Percentiles rank a stretch among this genome's conserved stretches.
These are phyloP conservation scores for Wickerhamiella bombiphila DNA, from an alignment of 805 yeast genomes.

Conservation along the genomic window DNA sequence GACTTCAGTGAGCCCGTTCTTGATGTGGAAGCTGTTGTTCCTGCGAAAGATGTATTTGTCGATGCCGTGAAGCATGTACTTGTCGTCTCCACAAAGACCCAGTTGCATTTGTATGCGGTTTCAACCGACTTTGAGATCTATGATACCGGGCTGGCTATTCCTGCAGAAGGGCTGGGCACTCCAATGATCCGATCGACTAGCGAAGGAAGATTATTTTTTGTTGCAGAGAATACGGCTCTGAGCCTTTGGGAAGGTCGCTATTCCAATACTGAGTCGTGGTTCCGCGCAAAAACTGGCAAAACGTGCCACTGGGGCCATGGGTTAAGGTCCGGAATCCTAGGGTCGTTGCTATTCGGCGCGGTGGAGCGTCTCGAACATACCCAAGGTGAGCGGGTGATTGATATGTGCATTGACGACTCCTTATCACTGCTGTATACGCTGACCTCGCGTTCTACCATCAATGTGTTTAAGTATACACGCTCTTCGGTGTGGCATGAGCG, in stretches of 20 bases:
- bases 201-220: slow-evolving; percentile 66
- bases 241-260: slow-evolving; percentile 83
- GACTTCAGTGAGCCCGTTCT: slow-evolving; percentile 66
- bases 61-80: slow-evolving; percentile 59
- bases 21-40: slow-evolving; percentile 63
- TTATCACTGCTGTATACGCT: slow-evolving; percentile 68
- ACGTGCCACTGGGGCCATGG: slow-evolving; percentile 64
- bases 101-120: slow-evolving; percentile 63
- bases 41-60: slow-evolving; percentile 68
- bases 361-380: not conserved
- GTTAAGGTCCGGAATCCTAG: slow-evolving; percentile 23
- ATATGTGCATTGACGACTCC: slow-evolving; percentile 59
- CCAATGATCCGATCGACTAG: slow-evolving; percentile 48
- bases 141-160: slow-evolving; percentile 69
- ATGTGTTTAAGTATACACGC: slow-evolving; percentile 50
- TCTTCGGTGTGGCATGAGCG: slow-evolving; percentile 17
- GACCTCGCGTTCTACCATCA: slow-evolving; percentile 65
- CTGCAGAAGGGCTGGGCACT: slow-evolving; percentile 64
- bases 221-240: slow-evolving; percentile 60
- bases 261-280: slow-evolving; percentile 73
- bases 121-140: slow-evolving; percentile 52
- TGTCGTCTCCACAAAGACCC: slow-evolving; percentile 65
- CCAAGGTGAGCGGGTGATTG: slow-evolving; percentile 38
- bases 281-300: slow-evolving; percentile 67
- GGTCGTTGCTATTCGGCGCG: slow-evolving; percentile 14